Base-by-base conservation (phyloP, 2,329 filamentous ascomycete species). In the Xylariales sp. region DNA sequence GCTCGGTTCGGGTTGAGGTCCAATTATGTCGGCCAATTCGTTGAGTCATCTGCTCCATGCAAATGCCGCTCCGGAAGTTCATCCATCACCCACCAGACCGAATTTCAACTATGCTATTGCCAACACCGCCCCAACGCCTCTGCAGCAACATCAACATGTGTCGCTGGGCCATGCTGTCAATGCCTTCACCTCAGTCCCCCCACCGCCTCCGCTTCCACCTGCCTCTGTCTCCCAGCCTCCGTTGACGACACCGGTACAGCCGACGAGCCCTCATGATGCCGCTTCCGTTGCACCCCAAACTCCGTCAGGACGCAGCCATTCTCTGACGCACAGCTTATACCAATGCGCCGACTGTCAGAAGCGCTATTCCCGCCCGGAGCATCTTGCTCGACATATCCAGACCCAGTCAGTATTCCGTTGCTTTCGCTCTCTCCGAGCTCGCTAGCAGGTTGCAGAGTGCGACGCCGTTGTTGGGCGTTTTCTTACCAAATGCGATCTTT, bases 351-450 rank as follows among this genome's bases (percentile, higher is more conserved):
- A 75, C 47, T 76, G 73, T 49, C 65, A 70, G 37, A 63, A 66
- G 46, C 63, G 71, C 14, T 76, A 76, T 49, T 73, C 71, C 27
- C 66, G 73, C 10, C 72, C 73, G 3, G 73, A 76, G 52, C 73
- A 76, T 50, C 68, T 76, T 9, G 71, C 74, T 20, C 45, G 52
- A 6, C 52, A 55, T 31, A 54, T 55, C n/a, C 53, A 55, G 38
- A 55, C 52, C 14, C 52, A 40, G 37, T 39, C 25, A 39, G 37
- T 39, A 31, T 18, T 38, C 11, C 14, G 34, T 32, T 36, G 21
- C n/a, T 24, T 9, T 10, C 10, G 15, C 20, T 14, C 22, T 32
- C 31, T n/a, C 16, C 18, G 3, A 19, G 12, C 14, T 12, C 38
- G 29, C n/a, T 32, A 15, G 16, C 9, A 18, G 29, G n/a, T 11